phyloP scores from a whole-genome alignment of 1,284 basidiomycete species.

The Macrocybe sp. region DNA sequence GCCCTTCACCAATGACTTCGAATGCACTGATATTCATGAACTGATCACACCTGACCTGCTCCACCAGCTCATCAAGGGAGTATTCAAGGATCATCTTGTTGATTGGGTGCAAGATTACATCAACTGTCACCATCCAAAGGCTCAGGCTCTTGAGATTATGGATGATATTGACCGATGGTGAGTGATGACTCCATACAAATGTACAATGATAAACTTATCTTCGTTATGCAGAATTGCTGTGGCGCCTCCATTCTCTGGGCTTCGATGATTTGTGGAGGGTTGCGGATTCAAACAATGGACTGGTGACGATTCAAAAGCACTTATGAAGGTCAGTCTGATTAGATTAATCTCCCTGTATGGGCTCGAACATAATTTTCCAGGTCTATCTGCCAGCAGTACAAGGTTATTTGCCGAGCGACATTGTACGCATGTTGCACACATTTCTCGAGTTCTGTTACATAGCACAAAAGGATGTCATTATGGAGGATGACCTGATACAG shows the following conservation, averaged over 20 bases:
- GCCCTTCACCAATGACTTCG: constrained; percentile 32
- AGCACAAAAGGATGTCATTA: constrained; percentile 14
- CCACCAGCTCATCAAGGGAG: constrained; percentile 32
- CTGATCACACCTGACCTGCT: constrained; percentile 29
- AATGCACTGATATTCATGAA: constrained; percentile 28
- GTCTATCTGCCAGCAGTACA: constrained; percentile 17
- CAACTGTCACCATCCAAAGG: background rate
- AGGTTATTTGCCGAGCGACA: constrained; percentile 10
- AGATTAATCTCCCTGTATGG: background rate
- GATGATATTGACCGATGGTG: constrained; percentile 21
- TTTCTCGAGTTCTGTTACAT: constrained; percentile 27
- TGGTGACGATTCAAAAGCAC: constrained; percentile 16
- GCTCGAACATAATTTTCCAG: constrained; percentile 6
- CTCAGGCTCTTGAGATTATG: constrained; percentile 8
- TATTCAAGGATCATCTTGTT: constrained; percentile 32
- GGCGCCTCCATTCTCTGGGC: constrained; percentile 9
- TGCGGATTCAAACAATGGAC: constrained; percentile 22
- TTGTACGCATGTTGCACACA: constrained; percentile 12
- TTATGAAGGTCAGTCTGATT: constrained; percentile 19
- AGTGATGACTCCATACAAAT: background rate
- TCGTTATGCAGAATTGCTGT: background rate
- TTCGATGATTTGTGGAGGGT: constrained; percentile 16
- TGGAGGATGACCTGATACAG: constrained; percentile 12
- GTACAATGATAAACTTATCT: background rate
- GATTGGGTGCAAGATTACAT: constrained; percentile 18